These are phyloP conservation scores for Kodamaea restingae DNA, from an alignment of 805 yeast genomes.

Conservation along the genomic window DNA sequence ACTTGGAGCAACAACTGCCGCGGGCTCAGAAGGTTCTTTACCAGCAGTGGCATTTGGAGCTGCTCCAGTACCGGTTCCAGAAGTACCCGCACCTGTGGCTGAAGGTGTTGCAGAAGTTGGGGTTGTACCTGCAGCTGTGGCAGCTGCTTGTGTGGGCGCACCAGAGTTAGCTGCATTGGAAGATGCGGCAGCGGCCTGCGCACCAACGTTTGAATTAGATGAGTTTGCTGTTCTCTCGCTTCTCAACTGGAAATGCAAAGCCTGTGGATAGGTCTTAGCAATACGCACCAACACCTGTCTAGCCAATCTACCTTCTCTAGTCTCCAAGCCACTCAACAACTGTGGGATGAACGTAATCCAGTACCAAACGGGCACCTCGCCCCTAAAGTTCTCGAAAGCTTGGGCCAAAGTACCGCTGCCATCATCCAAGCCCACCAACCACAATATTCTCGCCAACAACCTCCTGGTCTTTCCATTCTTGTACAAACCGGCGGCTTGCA, in stretches of 20 bases:
- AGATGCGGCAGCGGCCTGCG: too few species aligned
- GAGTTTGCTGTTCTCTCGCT: too few species aligned
- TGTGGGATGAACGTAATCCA: conserved; percentile 98
- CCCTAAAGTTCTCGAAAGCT: conserved; percentile 88
- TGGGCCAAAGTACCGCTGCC: conserved; percentile 71
- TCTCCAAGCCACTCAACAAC: conserved; percentile 81
- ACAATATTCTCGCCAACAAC: conserved; percentile 79
- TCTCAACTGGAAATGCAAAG: conserved; percentile 90
- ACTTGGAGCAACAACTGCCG: background rate
- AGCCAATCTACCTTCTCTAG: conserved; percentile 85
- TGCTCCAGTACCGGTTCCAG: conserved; percentile 1
- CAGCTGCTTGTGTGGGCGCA: too few species aligned
- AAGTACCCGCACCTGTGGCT: too few species aligned
- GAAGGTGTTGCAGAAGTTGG: too few species aligned
- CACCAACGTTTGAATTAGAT: too few species aligned
- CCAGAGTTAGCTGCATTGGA: too few species aligned
- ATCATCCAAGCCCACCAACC: conserved; percentile 93
- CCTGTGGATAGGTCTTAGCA: conserved; percentile 97
- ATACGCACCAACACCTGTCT: conserved; percentile 84
- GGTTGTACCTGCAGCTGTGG: too few species aligned
- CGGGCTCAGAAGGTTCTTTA: background rate
- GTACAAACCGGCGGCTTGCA: conserved; percentile 96
- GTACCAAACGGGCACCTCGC: conserved; percentile 98
- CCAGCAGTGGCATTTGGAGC: too few species aligned
- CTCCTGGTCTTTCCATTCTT: conserved; percentile 89